Base-by-base conservation (phyloP, 352 stramenopile genomes). In the Globisporangium sylvaticum region DNA sequence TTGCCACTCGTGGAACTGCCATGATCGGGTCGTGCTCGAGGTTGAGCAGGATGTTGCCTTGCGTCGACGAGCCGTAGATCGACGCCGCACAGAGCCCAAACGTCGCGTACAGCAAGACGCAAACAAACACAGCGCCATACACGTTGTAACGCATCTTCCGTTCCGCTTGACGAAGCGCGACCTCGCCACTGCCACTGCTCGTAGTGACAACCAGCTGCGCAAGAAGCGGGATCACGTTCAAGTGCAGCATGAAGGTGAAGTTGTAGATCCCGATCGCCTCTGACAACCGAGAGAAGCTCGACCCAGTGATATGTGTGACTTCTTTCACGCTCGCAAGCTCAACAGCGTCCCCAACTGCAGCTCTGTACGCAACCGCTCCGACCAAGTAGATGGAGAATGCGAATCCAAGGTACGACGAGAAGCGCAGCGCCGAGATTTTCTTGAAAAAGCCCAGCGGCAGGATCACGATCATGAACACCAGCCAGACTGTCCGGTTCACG, bases 251-350 rank as follows among this genome's bases (percentile, higher is more conserved):
- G 68, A 92, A 93, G 8, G 83, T 88, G 64, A 91, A 94, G 64
- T 94, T 94, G 77, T 92, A 94, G 62, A 94, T 90, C 22, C 82
- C 83, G 37, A 90, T 81, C 31, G 75, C 74, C 61, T 91, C 81
- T 2, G 84, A 80, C 8, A 91, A 42, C 12, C 77, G 76, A 60
- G 75, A 83, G 64, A 90, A 79, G 22, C 24, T 39, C 29, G 44
- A 59, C n/a, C 39, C 55, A 34, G 39, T 54, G 31, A 69, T 50
- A 14, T 10, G 12, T 15, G 32, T 22, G 29, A 8, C 55, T 48
- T 27, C 39, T 32, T n/a, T 25, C 39, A 37, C 22, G 10, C 24
- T 24, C 9, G 48, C 20, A 14, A 39, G 27, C 37, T 55, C 65
- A 24, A 54, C 63, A 22, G 66, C 58, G 34, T 29, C 52, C 7